Percentiles rank a stretch among this genome's conserved stretches.
Evolutionary conservation across 208 protist species (phyloP).

Genomic region (Endotrypanum monterogeii): DNA sequence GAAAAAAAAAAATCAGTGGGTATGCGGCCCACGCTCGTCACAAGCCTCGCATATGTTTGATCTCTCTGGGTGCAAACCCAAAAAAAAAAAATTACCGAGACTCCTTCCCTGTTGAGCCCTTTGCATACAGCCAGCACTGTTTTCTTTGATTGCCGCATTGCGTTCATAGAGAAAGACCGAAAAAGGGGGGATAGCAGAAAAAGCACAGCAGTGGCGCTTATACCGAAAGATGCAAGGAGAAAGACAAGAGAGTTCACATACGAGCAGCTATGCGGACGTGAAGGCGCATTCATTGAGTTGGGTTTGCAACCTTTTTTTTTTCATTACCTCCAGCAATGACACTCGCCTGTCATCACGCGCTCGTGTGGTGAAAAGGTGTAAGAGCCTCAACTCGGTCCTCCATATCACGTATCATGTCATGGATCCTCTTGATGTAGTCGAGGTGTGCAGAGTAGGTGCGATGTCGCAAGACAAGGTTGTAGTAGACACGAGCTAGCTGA

Average conservation of each 20-base stretch:
- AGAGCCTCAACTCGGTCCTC: conserved; percentile 14
- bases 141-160: background rate
- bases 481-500: conserved; percentile 24
- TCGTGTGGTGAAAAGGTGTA: background rate
- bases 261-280: background rate
- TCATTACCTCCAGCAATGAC: background rate
- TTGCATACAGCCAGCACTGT: background rate
- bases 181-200: background rate
- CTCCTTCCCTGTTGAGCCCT: too few species aligned
- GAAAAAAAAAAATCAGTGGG: background rate
- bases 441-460: conserved; percentile 13
- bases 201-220: background rate
- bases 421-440: conserved; percentile 11
- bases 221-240: background rate
- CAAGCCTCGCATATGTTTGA: background rate
- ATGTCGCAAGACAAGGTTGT: conserved; percentile 19
- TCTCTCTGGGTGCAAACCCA: too few species aligned
- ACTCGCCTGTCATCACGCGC: too few species aligned
- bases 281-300: background rate
- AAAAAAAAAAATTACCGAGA: too few species aligned
- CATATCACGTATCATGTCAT: conserved; percentile 19
- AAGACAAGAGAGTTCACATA: background rate
- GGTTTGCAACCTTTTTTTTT: background rate
- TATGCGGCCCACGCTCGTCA: background rate
- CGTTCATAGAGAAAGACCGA: background rate